Percentiles rank a stretch among this genome's conserved stretches.
These are phyloP conservation scores for Mallotus nudiflorus DNA, from an alignment of 345 rosid genomes.

Conservation along the genomic window DNA sequence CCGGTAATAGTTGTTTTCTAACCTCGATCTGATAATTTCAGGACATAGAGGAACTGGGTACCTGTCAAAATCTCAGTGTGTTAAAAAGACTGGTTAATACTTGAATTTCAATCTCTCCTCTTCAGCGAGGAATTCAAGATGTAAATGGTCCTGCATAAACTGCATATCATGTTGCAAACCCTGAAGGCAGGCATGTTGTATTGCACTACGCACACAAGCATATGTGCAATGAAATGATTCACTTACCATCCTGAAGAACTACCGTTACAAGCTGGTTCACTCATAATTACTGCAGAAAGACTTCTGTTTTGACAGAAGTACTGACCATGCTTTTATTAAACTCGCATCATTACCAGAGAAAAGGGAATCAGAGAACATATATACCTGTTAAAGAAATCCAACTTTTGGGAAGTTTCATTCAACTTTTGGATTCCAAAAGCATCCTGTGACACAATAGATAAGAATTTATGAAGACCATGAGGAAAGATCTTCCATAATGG, in stretches of 20 bases:
- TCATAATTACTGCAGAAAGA: too few relatives aligned
- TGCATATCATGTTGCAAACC: neutral
- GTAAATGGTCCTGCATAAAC: neutral
- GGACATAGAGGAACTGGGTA: constrained; percentile 34
- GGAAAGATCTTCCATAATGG: neutral
- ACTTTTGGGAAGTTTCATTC: constrained; percentile 19
- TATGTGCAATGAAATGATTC: too few relatives aligned
- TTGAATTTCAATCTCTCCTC: neutral
- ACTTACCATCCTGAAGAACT: neutral
- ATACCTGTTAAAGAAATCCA: constrained; percentile 33
- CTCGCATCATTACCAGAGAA: neutral
- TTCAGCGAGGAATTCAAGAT: neutral
- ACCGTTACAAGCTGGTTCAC: neutral
- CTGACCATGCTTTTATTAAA: too few relatives aligned
- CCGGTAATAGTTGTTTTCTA: constrained; percentile 29
- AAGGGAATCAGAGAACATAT: neutral
- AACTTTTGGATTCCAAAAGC: constrained; percentile 17
- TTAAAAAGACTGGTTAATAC: neutral
- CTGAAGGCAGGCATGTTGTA: neutral
- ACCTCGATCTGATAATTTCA: constrained; percentile 21
- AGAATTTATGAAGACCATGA: neutral
- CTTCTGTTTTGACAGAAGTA: too few relatives aligned
- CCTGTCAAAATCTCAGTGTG: constrained; percentile 15
- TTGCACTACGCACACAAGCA: too few relatives aligned
- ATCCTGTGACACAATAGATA: constrained; percentile 21